Evolutionary conservation across 2,329 filamentous ascomycete genomes (phyloP).

Genomic region (Fusarium keratoplasticum): DNA sequence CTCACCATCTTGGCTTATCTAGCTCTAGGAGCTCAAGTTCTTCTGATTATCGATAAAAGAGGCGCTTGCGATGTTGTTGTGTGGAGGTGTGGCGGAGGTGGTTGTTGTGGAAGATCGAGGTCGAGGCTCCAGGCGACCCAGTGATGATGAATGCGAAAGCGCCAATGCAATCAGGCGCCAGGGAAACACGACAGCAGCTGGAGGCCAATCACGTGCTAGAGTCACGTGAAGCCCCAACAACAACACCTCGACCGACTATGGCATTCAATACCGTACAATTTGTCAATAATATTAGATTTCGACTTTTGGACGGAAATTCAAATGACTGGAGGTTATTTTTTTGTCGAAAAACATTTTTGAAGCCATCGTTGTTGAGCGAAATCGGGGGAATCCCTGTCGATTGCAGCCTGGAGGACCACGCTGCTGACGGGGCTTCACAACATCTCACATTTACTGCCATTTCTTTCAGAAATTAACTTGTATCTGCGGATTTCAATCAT

Average conservation of each 20-base stretch:
- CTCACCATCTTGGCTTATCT: constrained; percentile 51
- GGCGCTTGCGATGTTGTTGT: constrained; percentile 8
- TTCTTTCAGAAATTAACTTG: not conserved
- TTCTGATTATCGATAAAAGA: constrained; percentile 13
- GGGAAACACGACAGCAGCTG: constrained; percentile 56
- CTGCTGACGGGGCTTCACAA: not conserved
- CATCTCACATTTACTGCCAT: not conserved
- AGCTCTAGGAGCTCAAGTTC: constrained; percentile 45
- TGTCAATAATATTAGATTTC: not conserved
- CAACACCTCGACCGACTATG: not conserved
- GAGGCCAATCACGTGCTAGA: constrained; percentile 46
- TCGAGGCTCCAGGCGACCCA: constrained; percentile 44
- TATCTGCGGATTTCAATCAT: accelerated
- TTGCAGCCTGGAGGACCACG: not conserved
- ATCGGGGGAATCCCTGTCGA: not conserved
- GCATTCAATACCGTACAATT: not conserved
- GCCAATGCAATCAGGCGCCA: constrained; percentile 55
- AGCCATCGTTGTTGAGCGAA: not conserved
- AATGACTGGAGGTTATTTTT: accelerated
- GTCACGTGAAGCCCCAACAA: constrained; percentile 33
- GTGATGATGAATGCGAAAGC: constrained; percentile 50
- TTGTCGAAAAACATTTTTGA: not conserved
- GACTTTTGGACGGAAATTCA: not conserved
- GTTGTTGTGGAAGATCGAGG: constrained; percentile 38
- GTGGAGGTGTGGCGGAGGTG: constrained; percentile 27